A percentile compares a stretch with the other conserved stretches of the same genome.
Conservation (phyloP, 2,329 filamentous ascomycete species). For the Apiospora marii region DNA sequence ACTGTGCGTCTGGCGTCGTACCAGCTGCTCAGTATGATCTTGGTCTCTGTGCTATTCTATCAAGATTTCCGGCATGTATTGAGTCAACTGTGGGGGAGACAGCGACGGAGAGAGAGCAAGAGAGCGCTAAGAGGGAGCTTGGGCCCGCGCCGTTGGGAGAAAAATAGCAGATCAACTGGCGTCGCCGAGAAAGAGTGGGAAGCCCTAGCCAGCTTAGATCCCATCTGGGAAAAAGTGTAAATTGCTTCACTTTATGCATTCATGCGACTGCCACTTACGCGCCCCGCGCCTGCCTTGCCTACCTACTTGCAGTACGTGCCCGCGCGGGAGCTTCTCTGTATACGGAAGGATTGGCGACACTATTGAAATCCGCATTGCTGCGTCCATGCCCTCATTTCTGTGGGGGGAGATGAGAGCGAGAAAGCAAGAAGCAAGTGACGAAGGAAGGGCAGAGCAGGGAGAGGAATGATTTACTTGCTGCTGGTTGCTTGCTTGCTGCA, state of each 20-base stretch:
- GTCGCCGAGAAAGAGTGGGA: slow-evolving; percentile 20
- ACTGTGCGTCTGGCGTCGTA: slow-evolving; percentile 11
- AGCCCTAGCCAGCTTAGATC: slow-evolving; percentile 5
- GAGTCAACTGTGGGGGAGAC: neutral
- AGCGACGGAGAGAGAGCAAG: neutral
- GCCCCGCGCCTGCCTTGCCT: neutral
- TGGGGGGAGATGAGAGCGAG: slow-evolving; percentile 1
- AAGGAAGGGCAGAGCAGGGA: neutral
- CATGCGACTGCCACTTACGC: neutral
- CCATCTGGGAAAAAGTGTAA: slow-evolving; percentile 21
- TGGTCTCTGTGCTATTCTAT: neutral
- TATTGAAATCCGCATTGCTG: neutral
- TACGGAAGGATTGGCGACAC: slow-evolving; percentile 8
- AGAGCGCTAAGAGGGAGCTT: neutral
- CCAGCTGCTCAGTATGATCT: neutral
- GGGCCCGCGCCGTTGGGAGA: neutral
- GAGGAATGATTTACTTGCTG: neutral
- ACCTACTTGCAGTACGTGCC: slow-evolving; percentile 4
- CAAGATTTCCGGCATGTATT: neutral
- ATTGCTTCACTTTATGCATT: slow-evolving; percentile 23
- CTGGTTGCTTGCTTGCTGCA: neutral
- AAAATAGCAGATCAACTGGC: slow-evolving; percentile 16
- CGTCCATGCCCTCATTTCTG: neutral
- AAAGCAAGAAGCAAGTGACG: neutral
- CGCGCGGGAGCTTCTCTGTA: slow-evolving; percentile 3